Evolutionary conservation across 768 basidiomycete species (phyloP).

Genomic region (Agrocybe praecox): DNA sequence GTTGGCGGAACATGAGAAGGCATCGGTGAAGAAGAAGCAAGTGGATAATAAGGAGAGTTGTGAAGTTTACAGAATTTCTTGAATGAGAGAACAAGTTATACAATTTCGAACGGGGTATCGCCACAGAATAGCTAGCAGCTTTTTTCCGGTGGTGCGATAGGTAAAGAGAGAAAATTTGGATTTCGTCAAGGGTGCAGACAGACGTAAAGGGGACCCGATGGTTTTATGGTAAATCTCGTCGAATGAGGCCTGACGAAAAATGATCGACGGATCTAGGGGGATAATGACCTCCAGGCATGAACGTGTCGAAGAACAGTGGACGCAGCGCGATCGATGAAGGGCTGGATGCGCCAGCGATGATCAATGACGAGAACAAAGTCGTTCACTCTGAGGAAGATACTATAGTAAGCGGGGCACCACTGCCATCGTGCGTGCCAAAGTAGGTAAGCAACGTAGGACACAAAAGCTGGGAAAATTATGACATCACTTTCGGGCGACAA

Average conservation of each 20-base stretch:
- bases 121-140: neutral
- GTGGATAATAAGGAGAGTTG: neutral
- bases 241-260: neutral
- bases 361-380: too few species aligned
- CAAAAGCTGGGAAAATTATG: too few species aligned
- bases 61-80: neutral
- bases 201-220: neutral
- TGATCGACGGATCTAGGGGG: neutral
- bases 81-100: neutral
- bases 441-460: neutral
- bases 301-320: constrained; percentile 7
- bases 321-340: neutral
- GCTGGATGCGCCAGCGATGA: too few species aligned
- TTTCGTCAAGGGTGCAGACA: neutral
- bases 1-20: neutral
- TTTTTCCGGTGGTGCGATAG: neutral
- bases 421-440: neutral
- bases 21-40: neutral
- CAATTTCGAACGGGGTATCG: neutral
- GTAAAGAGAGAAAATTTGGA: neutral
- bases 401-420: neutral
- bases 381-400: too few species aligned
- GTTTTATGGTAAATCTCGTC: neutral
- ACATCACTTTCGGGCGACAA: too few species aligned
- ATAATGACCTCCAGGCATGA: constrained; percentile 15